Conservation (phyloP, 108 stramenopile species). For the Skeletonema costatum region DNA sequence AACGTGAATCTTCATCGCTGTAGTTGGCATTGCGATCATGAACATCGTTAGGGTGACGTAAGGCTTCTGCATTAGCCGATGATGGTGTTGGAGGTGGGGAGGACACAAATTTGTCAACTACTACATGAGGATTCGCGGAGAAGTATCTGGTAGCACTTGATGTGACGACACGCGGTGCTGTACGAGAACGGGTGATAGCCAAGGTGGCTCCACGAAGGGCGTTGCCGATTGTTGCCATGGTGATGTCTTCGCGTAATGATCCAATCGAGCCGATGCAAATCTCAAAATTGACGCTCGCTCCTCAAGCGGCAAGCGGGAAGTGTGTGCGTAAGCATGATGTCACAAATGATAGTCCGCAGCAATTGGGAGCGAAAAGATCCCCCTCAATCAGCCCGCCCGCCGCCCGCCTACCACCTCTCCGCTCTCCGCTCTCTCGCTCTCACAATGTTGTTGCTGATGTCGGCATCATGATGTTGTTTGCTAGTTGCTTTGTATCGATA, state of each 20-base stretch:
- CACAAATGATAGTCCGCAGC: background rate
- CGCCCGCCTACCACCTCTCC: no score
- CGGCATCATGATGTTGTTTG: background rate
- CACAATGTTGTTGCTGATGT: no score
- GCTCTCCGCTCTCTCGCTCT: background rate
- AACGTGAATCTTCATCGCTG: constrained; percentile 61
- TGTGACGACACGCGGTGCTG: background rate
- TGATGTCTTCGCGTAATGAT: background rate
- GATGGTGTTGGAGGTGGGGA: constrained; percentile 12
- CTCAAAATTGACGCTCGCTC: background rate
- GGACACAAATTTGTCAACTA: constrained; percentile 36
- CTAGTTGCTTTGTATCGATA: no score
- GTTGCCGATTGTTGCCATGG: constrained; percentile 9
- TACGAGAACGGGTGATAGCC: constrained; percentile 8
- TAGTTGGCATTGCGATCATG: constrained; percentile 76
- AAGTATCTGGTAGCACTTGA: constrained; percentile 1
- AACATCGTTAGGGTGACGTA: constrained; percentile 71
- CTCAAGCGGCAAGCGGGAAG: background rate
- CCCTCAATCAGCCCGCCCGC: no score
- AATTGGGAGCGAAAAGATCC: background rate
- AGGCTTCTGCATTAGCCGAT: background rate
- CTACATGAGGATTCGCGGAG: constrained; percentile 29
- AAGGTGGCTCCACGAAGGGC: constrained; percentile 7
- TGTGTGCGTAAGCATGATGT: constrained; percentile 1
- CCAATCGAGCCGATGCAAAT: background rate